Base-by-base conservation (phyloP, 257 asterid genomes). In the Lithospermum erythrorhizon region DNA sequence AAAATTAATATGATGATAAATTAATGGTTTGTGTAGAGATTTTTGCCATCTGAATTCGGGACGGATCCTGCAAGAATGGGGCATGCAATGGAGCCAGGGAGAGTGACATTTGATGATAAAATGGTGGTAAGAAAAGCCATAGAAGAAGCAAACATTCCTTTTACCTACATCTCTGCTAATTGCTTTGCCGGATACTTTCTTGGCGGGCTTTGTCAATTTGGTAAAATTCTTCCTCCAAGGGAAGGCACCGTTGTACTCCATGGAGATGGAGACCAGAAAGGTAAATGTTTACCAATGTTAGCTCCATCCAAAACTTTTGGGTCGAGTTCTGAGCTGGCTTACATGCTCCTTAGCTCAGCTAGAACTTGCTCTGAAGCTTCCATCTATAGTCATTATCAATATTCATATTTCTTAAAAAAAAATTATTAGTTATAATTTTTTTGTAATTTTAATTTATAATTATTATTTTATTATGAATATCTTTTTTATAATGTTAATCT, bases 1-100 rank as follows among this genome's bases (percentile, higher is more conserved):
- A 6, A 27, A 27, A 27, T 27, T 27, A 0, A 35, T 35, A 35
- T 35, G 45, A 7, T 35, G 14, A 35, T 8, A 35, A 41, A 11
- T 41, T 4, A 2, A 41, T 41, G 49, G 49, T 41, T 11, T 0
- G 49, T 41, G 18, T 11, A 75, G 80, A 71, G 80, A 29, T 71
- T 75, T 53, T 63, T 75, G 24, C 80, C 80, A 0, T 75, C 76
- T 4, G 80, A 75, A 51, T 75, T 71, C 45, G 80, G 74, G 15
- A 67, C 66, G 7, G 76, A 75, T 37, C 76, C 80, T 17, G 59
- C 71, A 54, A 60, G 73, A 62, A 67, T 75, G 74, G 64, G 58
- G 13, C 57, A 68, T 14, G 66, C 76, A 13, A 57, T 65, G 73
- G 69, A 61, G 21, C 80, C 80, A 2, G 76, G 76, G 21, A 29